Evolutionary conservation across 2,329 filamentous ascomycete species (phyloP).

Genomic region (Trichophyton simii): DNA sequence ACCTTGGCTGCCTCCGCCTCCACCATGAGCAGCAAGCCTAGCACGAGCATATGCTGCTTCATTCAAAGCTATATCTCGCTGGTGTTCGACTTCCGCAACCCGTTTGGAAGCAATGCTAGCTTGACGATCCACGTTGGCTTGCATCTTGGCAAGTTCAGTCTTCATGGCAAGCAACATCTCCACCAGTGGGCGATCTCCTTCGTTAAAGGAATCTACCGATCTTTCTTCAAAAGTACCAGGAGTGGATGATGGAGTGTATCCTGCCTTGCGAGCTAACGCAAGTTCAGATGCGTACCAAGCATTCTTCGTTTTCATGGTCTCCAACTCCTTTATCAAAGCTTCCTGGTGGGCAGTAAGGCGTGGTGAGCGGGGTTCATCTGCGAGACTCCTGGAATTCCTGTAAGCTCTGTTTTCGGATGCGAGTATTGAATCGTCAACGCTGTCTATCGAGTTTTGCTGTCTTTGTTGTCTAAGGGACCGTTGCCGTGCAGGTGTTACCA

Average conservation of each 20-base stretch:
- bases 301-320: constrained; percentile 71
- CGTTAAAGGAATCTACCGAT: constrained; percentile 65
- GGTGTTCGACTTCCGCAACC: constrained; percentile 87
- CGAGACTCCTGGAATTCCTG: constrained; percentile 30
- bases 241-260: constrained; percentile 51
- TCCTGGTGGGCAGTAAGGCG: constrained; percentile 38
- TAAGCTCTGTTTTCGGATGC: constrained; percentile 28
- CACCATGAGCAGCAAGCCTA: constrained; percentile 69
- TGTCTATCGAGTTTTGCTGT: constrained; percentile 56
- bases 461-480: constrained; percentile 46
- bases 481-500: constrained; percentile 35
- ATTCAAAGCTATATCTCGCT: constrained; percentile 83
- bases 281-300: constrained; percentile 96
- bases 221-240: constrained; percentile 58
- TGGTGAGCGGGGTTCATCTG: constrained; percentile 35
- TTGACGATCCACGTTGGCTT: constrained; percentile 79
- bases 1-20: constrained; percentile 44
- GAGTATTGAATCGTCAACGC: constrained; percentile 46
- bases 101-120: constrained; percentile 72
- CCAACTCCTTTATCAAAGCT: constrained; percentile 72
- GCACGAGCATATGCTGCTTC: constrained; percentile 94
- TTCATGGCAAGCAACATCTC: constrained; percentile 90
- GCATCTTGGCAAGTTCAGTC: constrained; percentile 76
- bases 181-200: constrained; percentile 82
- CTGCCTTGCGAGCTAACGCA: constrained; percentile 77